phyloP scores from a whole-genome alignment of 352 stramenopile genomes.

The Phytopythium delawarense region DNA sequence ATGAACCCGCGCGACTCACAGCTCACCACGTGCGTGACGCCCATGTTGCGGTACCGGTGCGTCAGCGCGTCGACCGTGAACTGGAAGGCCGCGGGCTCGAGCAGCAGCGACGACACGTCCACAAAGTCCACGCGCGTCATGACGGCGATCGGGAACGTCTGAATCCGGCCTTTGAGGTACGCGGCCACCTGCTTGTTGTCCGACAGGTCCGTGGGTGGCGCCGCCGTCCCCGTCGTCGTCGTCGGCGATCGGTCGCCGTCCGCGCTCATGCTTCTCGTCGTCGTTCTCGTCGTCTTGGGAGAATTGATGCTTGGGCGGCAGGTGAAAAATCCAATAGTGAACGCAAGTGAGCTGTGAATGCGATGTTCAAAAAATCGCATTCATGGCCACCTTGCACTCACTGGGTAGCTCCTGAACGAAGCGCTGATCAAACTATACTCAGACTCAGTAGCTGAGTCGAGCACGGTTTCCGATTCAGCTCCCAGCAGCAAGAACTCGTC shows the following conservation, averaged over 20 bases:
- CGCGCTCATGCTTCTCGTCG: conserved; percentile 15
- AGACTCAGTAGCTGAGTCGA: not conserved
- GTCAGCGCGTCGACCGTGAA: conserved; percentile 67
- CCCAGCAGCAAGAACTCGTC: not conserved
- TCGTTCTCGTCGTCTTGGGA: not conserved
- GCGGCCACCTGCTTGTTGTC: conserved; percentile 46
- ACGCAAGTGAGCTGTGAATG: not conserved
- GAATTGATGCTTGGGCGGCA: too few species aligned
- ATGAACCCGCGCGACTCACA: conserved; percentile 79
- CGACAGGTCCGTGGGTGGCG: conserved; percentile 30
- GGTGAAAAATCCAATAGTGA: not conserved
- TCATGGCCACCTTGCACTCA: too few species aligned
- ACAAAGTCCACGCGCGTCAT: conserved; percentile 58
- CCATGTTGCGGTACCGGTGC: conserved; percentile 44
- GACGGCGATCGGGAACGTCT: conserved; percentile 58
- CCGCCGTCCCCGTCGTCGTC: not conserved
- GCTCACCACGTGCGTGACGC: conserved; percentile 80
- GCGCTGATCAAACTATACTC: not conserved
- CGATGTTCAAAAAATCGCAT: too few species aligned
- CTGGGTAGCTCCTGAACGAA: not conserved
- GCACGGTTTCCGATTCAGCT: not conserved
- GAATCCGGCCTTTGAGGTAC: conserved; percentile 68
- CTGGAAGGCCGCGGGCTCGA: conserved; percentile 71
- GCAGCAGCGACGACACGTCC: conserved; percentile 68
- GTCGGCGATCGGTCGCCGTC: not conserved